Evolutionary conservation across 208 protist genomes (phyloP), one percentile per base, ranked within the genome.

Genomic region (Leptomonas seymouri): DNA sequence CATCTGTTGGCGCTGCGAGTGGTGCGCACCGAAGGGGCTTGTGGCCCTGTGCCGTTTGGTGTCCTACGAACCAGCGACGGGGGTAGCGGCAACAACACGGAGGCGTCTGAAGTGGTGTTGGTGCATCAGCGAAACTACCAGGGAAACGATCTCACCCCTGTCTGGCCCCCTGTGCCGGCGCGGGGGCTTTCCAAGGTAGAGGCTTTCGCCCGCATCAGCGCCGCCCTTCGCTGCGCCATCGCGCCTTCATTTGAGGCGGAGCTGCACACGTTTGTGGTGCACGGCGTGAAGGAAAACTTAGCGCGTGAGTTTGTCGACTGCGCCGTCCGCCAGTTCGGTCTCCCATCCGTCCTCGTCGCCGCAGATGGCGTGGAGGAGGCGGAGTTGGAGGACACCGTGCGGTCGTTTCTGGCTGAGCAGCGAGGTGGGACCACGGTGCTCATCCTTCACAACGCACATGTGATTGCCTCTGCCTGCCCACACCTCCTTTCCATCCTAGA

Each of bases 271-370:
- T 91, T 94, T 56, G 84, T 94, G 25, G 75, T 92, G 25, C 86
- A 90, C 62, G 89, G 86, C 51, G 53, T 87, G 18, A 79, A 79
- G 55, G 86, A 94, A 53, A 94, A 94, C 50, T 48, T 81, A 39
- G 76, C 78, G 23, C 76, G 68, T 60, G 82, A 78, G 53, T 83
- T 85, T 42, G 76, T 91, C 20, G 75, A 80, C 58, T 71, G 75
- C 20, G 83, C 78, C 1, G 25, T 87, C 0, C 55, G 50, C 7
- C 46, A 54, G 15, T 79, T 79, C 61, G 86, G 89, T n/a, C 53
- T 94, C 15, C 71, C 73, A 0, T 34, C 53, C 7, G 27, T 88
- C 18, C 58, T 83, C 18, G 74, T 74, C 16, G 80, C 86, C 7
- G 70, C 85, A 14, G 80, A 89, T 21, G 78, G 71, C 5, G 42